Percentiles rank a stretch among this genome's conserved stretches.
Evolutionary conservation across 2,329 filamentous ascomycete species (phyloP).

Genomic region (Lasiodiplodia sp.): DNA sequence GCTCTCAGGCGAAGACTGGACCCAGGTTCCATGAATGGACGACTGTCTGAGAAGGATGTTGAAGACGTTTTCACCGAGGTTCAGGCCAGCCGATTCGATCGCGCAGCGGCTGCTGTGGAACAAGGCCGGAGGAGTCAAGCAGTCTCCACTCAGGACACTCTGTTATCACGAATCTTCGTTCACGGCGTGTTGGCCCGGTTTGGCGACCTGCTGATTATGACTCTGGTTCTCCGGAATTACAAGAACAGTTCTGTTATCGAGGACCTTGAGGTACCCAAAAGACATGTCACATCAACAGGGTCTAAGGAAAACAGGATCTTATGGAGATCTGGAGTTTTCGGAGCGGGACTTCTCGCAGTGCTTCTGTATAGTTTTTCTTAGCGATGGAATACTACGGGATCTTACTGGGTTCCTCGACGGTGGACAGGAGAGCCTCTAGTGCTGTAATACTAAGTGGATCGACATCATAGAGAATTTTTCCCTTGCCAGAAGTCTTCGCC

Average conservation of each 20-base stretch:
- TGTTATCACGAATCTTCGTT: slow-evolving; percentile 1
- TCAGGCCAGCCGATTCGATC: neutral
- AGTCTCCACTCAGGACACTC: neutral
- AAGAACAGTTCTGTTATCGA: neutral
- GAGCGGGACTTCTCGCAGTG: too few species aligned
- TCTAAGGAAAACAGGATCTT: too few species aligned
- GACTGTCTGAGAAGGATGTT: slow-evolving; percentile 2
- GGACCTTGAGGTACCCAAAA: neutral
- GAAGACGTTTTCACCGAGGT: neutral
- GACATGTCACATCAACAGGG: neutral
- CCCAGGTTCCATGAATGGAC: neutral
- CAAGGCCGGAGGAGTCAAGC: neutral
- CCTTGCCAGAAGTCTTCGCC: too few species aligned
- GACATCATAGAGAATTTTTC: too few species aligned
- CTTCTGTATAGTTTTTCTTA: too few species aligned
- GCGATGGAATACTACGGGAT: too few species aligned
- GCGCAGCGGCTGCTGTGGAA: neutral
- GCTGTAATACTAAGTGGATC: too few species aligned
- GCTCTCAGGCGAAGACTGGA: neutral
- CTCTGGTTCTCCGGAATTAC: neutral
- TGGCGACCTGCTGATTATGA: neutral
- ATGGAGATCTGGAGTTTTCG: too few species aligned
- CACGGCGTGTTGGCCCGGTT: neutral
- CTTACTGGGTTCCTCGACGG: too few species aligned
- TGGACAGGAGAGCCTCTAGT: too few species aligned